Evolutionary conservation across 108 stramenopile genomes (phyloP).

Genomic region (Nitzschia palea): DNA sequence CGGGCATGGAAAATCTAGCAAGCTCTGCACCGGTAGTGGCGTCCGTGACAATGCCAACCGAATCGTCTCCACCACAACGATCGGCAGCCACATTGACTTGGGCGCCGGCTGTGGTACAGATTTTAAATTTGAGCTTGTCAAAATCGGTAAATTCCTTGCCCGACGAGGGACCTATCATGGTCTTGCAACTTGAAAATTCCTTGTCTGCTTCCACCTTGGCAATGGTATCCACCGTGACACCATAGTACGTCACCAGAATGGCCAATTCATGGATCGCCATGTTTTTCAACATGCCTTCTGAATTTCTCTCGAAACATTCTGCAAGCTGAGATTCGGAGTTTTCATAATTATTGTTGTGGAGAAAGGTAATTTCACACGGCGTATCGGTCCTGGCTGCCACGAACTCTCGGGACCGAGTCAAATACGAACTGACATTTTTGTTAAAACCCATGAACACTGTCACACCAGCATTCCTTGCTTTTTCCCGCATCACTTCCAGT

Average conservation of each 20-base stretch:
- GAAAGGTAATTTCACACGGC: constrained; percentile 54
- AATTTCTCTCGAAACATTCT: constrained; percentile 82
- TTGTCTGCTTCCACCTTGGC: constrained; percentile 63
- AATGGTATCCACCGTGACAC: constrained; percentile 72
- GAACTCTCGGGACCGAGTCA: constrained; percentile 49
- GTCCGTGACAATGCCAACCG: constrained; percentile 64
- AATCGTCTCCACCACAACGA: constrained; percentile 85
- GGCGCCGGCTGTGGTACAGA: constrained; percentile 59
- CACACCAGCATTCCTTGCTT: constrained; percentile 38
- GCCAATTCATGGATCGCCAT: constrained; percentile 92
- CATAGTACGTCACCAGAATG: constrained; percentile 73
- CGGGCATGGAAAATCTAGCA: constrained; percentile 64
- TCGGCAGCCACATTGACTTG: constrained; percentile 74
- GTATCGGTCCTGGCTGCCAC: constrained; percentile 18
- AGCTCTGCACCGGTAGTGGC: constrained; percentile 46
- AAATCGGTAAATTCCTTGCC: constrained; percentile 73
- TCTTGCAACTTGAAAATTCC: constrained; percentile 64
- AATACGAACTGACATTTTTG: constrained; percentile 83
- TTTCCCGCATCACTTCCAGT: constrained; percentile 55
- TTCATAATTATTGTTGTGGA: constrained; percentile 84
- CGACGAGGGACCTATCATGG: constrained; percentile 63
- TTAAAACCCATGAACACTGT: constrained; percentile 83
- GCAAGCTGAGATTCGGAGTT: constrained; percentile 44
- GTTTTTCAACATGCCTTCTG: constrained; percentile 89
- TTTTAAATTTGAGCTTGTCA: constrained; percentile 62